Evolutionary conservation across 2,329 filamentous ascomycete genomes (phyloP).

Genomic region (Aspergillus carbonarius): DNA sequence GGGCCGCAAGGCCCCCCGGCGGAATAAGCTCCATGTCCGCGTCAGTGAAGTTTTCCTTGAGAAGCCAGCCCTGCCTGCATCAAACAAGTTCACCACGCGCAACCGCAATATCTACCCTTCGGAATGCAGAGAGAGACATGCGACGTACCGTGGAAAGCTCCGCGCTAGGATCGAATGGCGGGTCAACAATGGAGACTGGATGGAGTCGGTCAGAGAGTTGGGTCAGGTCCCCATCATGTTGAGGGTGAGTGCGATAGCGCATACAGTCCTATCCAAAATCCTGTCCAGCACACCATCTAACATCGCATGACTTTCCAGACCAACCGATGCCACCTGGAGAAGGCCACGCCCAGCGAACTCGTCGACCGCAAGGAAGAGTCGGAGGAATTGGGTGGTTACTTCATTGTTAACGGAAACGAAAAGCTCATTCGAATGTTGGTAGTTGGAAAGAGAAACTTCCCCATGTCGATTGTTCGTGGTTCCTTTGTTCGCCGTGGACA

Average conservation of each 20-base stretch:
- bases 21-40: conserved; percentile 75
- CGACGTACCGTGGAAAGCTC: conserved; percentile 84
- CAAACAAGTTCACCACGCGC: conserved; percentile 76
- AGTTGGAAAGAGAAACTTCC: conserved; percentile 87
- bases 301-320: conserved; percentile 54
- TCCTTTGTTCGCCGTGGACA: conserved; percentile 86
- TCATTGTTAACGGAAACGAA: conserved; percentile 95
- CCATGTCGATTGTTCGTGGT: conserved; percentile 87
- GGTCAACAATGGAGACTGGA: conserved; percentile 82
- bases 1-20: conserved; percentile 53
- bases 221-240: conserved; percentile 92
- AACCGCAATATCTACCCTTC: conserved; percentile 86
- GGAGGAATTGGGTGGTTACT: conserved; percentile 94
- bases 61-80: conserved; percentile 73
- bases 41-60: conserved; percentile 81
- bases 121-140: conserved; percentile 92
- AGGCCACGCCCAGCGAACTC: conserved; percentile 76
- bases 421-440: conserved; percentile 93
- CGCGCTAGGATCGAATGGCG: conserved; percentile 79
- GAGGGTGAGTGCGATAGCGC: conserved; percentile 59
- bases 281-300: conserved; percentile 5
- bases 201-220: conserved; percentile 79
- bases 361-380: conserved; percentile 90
- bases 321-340: conserved; percentile 85
- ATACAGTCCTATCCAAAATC: not conserved